A percentile compares a stretch with the other conserved stretches of the same genome.
phyloP scores from a whole-genome alignment of 73 alveolate species.

The Paramecium sonneborni region DNA sequence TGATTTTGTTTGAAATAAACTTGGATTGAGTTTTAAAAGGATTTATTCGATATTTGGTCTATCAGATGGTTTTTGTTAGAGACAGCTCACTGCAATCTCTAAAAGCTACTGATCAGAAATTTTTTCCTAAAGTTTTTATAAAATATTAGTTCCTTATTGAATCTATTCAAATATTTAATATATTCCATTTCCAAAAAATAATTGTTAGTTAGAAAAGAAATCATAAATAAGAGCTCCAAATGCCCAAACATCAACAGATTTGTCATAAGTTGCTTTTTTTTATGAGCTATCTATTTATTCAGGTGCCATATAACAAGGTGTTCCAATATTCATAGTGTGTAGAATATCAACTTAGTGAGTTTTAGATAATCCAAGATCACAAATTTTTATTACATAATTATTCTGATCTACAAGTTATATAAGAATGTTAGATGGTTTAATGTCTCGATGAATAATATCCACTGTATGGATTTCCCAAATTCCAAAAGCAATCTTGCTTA shows the following conservation, averaged over 20 bases:
- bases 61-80: background rate
- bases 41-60: background rate
- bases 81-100: background rate
- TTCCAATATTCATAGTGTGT: slow-evolving; percentile 21
- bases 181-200: background rate
- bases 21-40: background rate
- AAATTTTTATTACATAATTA: background rate
- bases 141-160: background rate
- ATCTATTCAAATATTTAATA: background rate
- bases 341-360: background rate
- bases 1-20: background rate
- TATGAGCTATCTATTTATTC: background rate
- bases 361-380: slow-evolving; percentile 5
- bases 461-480: background rate
- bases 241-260: slow-evolving; percentile 47
- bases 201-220: slow-evolving; percentile 58
- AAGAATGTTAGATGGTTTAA: slow-evolving; percentile 66
- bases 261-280: background rate
- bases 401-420: background rate
- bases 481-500: background rate
- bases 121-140: background rate
- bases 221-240: slow-evolving; percentile 73
- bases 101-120: background rate
- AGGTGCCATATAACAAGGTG: slow-evolving; percentile 50
- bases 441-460: slow-evolving; percentile 65